These are phyloP conservation scores for Desmodesmus armatus DNA, from an alignment of 139 green algal genomes.

Conservation along the genomic window DNA sequence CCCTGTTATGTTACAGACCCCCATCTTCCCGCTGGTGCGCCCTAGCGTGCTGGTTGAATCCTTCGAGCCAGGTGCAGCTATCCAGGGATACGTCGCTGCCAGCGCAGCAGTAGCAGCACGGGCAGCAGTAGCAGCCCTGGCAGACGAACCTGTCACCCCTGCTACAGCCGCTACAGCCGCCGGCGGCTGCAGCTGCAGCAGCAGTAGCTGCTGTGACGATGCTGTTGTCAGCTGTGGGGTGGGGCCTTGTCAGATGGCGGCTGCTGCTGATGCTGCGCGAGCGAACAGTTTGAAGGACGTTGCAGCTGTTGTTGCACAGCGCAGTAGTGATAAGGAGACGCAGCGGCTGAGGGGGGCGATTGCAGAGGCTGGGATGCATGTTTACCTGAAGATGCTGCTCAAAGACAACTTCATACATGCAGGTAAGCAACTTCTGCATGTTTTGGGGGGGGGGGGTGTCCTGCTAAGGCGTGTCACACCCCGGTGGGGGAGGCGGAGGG, in stretches of 20 bases:
- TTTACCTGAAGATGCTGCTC: slow-evolving; percentile 86
- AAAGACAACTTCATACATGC: slow-evolving; percentile 94
- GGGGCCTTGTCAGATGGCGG: neutral
- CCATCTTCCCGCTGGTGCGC: slow-evolving; percentile 85
- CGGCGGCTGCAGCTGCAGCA: neutral
- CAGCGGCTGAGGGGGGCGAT: slow-evolving; percentile 46
- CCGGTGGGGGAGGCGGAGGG: too few relatives aligned
- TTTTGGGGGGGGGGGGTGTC: neutral
- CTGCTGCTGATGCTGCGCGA: neutral
- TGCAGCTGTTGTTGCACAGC: slow-evolving; percentile 21
- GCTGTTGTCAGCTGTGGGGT: neutral
- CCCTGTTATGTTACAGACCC: too few relatives aligned
- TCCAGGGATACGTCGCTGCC: slow-evolving; percentile 64
- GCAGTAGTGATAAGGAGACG: slow-evolving; percentile 35
- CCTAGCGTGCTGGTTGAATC: slow-evolving; percentile 90
- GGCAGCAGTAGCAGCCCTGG: neutral
- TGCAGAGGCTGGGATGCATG: slow-evolving; percentile 65
- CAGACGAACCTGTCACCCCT: neutral
- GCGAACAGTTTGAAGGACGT: neutral
- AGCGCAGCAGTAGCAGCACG: slow-evolving; percentile 26
- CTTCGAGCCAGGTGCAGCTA: slow-evolving; percentile 85
- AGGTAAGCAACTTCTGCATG: slow-evolving; percentile 54
- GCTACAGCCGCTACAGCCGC: slow-evolving; percentile 16
- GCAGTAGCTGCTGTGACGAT: neutral
- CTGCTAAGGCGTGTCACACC: too few relatives aligned